These are phyloP conservation scores for Leccinum proximum DNA, from an alignment of 1,284 basidiomycete genomes.

Conservation along the genomic window DNA sequence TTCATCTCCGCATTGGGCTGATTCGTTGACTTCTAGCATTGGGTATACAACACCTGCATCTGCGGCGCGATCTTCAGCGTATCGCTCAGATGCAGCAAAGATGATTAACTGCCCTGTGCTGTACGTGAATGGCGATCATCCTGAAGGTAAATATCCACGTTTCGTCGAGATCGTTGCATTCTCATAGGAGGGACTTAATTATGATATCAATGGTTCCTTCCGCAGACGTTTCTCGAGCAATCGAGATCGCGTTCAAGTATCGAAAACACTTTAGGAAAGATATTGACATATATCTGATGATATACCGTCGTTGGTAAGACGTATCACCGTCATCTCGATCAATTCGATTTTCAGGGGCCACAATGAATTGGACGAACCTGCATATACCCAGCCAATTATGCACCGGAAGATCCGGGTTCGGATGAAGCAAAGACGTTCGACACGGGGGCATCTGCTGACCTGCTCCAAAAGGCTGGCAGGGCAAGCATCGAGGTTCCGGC, in stretches of 20 bases:
- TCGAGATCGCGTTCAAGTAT: constrained; percentile 82
- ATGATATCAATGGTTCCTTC: constrained; percentile 1
- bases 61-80: constrained; percentile 78
- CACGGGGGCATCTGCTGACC: constrained; percentile 61
- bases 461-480: constrained; percentile 56
- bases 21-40: constrained; percentile 48
- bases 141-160: constrained; percentile 59
- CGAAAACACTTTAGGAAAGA: constrained; percentile 85
- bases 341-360: constrained; percentile 53
- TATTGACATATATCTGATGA: constrained; percentile 84
- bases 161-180: not conserved
- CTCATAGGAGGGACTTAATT: not conserved
- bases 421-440: constrained; percentile 53
- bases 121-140: constrained; percentile 91
- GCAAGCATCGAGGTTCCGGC: constrained; percentile 72
- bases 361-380: constrained; percentile 90
- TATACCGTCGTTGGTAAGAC: constrained; percentile 77
- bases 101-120: constrained; percentile 87
- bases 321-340: not conserved
- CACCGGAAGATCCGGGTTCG: constrained; percentile 80
- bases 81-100: constrained; percentile 89
- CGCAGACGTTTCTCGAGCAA: constrained; percentile 72
- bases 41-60: constrained; percentile 89
- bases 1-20: not conserved
- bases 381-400: constrained; percentile 89